phyloP scores from a whole-genome alignment of 768 basidiomycete genomes.

The Cubamyces lactineus region DNA sequence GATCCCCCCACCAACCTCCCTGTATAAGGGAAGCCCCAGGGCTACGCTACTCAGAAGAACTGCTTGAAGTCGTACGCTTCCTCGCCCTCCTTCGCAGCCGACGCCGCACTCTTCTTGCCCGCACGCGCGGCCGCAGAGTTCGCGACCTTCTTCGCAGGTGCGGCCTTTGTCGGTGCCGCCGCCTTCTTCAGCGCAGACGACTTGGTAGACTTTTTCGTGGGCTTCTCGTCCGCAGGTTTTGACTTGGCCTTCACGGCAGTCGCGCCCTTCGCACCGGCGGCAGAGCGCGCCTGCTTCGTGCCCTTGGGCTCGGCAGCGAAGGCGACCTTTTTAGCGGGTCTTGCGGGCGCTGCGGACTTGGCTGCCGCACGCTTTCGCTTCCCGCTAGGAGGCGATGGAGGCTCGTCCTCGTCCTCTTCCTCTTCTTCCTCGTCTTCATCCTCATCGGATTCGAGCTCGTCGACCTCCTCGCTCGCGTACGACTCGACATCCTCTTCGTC shows the following conservation, averaged over 20 bases:
- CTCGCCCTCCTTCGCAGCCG: conserved; percentile 29
- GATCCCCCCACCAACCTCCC: background rate
- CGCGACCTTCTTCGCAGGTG: conserved; percentile 38
- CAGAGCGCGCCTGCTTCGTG: conserved; percentile 31
- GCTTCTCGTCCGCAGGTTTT: conserved; percentile 8
- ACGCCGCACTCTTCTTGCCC: conserved; percentile 32
- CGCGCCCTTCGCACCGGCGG: conserved; percentile 28
- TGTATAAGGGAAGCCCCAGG: too few species aligned
- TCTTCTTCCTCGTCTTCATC: conserved; percentile 43
- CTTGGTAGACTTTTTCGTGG: conserved; percentile 7
- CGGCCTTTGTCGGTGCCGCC: conserved; percentile 18
- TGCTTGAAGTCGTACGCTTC: conserved; percentile 62
- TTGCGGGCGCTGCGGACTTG: conserved; percentile 20
- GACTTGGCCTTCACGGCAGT: conserved; percentile 11
- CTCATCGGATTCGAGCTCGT: conserved; percentile 44
- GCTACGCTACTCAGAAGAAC: conserved; percentile 45
- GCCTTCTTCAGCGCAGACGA: conserved; percentile 14
- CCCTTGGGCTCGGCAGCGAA: conserved; percentile 35
- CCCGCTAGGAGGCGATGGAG: conserved; percentile 32
- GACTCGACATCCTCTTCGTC: conserved; percentile 44
- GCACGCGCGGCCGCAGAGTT: conserved; percentile 35
- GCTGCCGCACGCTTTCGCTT: conserved; percentile 37
- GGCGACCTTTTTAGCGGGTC: conserved; percentile 40
- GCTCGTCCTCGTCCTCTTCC: conserved; percentile 49
- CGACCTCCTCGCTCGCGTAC: conserved; percentile 41